Conservation (phyloP, 805 yeast genomes). For the Nakazawaea holstii region DNA sequence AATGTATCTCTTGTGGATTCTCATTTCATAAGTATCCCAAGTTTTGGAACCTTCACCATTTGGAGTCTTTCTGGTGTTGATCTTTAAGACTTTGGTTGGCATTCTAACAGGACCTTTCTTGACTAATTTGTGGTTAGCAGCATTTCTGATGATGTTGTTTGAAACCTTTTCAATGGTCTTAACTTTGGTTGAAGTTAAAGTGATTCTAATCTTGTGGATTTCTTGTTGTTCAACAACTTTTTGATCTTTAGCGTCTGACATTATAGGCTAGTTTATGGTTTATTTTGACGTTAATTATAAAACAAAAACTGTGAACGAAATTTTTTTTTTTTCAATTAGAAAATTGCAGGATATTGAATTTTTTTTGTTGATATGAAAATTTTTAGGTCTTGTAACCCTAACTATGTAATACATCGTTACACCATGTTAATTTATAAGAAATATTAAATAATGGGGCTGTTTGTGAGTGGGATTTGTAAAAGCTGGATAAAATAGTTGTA, state of each 20-base stretch:
- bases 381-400: constrained; percentile 7
- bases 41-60: constrained; percentile 99
- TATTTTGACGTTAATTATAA: constrained; percentile 29
- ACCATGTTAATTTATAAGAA: too few relatives aligned
- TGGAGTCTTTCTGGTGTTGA: constrained; percentile 99
- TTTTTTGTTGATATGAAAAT: too few relatives aligned
- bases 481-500: too few relatives aligned
- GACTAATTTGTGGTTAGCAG: constrained; percentile 73
- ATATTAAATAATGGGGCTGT: too few relatives aligned
- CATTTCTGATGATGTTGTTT: constrained; percentile 82
- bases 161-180: constrained; percentile 97
- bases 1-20: constrained; percentile 99
- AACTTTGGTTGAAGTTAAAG: constrained; percentile 98
- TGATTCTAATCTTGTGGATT: constrained; percentile 97
- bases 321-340: not conserved
- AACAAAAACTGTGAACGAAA: not conserved
- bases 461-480: too few relatives aligned
- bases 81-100: constrained; percentile 98
- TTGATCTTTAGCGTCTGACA: constrained; percentile 85
- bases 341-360: not conserved
- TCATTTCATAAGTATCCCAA: constrained; percentile 99
- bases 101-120: constrained; percentile 99
- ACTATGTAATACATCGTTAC: too few relatives aligned
- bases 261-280: constrained; percentile 27
- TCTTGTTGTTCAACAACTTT: constrained; percentile 76